Evolutionary conservation across 2,329 filamentous ascomycete genomes (phyloP), one percentile per base, ranked within the genome.

Genomic region (Colletotrichum australisinense): DNA sequence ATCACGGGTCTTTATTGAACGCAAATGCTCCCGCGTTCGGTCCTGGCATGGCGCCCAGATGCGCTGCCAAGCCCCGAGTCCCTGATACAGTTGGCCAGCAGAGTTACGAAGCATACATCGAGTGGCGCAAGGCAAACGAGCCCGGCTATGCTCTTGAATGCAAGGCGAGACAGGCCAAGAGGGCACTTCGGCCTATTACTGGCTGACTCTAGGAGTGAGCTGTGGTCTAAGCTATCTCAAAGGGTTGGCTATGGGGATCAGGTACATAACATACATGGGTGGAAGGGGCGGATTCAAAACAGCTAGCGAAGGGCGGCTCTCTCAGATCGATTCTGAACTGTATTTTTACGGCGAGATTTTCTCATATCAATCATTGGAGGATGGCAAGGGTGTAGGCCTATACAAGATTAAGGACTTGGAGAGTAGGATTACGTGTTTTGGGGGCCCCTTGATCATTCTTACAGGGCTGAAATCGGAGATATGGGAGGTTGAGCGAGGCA

Each of bases 51-150:
- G 63, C 49, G 2, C 75, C 71, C 26, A 73, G 65, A 6, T 79
- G 78, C 12, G 82, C 81, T 52, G 80, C 79, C 4, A 87, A 87
- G 76, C 86, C 86, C 11, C 81, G 80, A 4, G 76, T 78, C 35
- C 85, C 84, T 58, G 79, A 87, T 72, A 78, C 86, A 14, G 70
- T 77, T 57, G 81, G 81, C 30, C 86, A 88, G 77, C 84, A 85
- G 72, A 80, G 81, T 71, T 88, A 88, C 76, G 86, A 88, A 78
- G 84, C 81, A 46, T 87, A 83, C 75, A 83, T 88, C 42, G 86
- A 88, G 77, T 86, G 83, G 83, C 83, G 85, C 69, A 88, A 88
- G 74, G 84, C 84, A 26, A 83, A 84, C 59, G 84, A 87, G 75
- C 86, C 86, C 6, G 85, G 84, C 2, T 88, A 87, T 75, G 86